Percentiles rank a stretch among this genome's conserved stretches.
These are phyloP conservation scores for Conticribra weissflogii DNA, from an alignment of 108 stramenopile genomes.

Conservation along the genomic window DNA sequence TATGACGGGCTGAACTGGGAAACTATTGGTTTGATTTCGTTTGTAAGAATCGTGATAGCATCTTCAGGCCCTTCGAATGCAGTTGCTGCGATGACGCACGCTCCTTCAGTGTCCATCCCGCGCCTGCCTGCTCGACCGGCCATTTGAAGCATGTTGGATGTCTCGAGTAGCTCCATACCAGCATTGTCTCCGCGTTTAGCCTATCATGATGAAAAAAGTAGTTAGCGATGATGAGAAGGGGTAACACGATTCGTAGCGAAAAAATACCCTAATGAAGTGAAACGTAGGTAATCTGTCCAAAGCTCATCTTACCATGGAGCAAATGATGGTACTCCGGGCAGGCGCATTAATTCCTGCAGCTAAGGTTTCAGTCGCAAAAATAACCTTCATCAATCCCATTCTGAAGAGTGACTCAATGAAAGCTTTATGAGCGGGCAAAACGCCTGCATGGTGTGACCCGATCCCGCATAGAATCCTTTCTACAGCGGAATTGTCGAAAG, in stretches of 20 bases:
- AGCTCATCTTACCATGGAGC: slow-evolving; percentile 81
- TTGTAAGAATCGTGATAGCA: slow-evolving; percentile 68
- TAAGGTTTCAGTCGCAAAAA: slow-evolving; percentile 95
- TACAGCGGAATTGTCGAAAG: slow-evolving; percentile 57
- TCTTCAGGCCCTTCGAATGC: slow-evolving; percentile 77
- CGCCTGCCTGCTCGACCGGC: slow-evolving; percentile 89
- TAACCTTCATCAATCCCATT: slow-evolving; percentile 82
- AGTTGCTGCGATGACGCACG: slow-evolving; percentile 81
- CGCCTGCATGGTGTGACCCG: slow-evolving; percentile 92
- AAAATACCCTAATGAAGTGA: too few relatives aligned
- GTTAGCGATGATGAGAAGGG: too few relatives aligned
- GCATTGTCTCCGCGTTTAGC: slow-evolving; percentile 77
- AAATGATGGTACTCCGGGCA: slow-evolving; percentile 87
- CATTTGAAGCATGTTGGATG: slow-evolving; percentile 87
- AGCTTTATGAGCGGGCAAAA: slow-evolving; percentile 90
- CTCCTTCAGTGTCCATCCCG: slow-evolving; percentile 72
- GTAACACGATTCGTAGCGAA: too few relatives aligned
- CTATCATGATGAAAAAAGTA: too few relatives aligned
- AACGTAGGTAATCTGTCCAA: too few relatives aligned
- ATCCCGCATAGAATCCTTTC: slow-evolving; percentile 79
- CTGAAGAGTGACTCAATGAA: slow-evolving; percentile 90
- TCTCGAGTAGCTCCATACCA: slow-evolving; percentile 72
- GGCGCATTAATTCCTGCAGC: slow-evolving; percentile 94
- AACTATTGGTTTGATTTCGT: slow-evolving; percentile 73
- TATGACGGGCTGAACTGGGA: slow-evolving; percentile 87